phyloP scores from a whole-genome alignment of 371 early-diverging fungal species.

The Mortierella sp. region DNA sequence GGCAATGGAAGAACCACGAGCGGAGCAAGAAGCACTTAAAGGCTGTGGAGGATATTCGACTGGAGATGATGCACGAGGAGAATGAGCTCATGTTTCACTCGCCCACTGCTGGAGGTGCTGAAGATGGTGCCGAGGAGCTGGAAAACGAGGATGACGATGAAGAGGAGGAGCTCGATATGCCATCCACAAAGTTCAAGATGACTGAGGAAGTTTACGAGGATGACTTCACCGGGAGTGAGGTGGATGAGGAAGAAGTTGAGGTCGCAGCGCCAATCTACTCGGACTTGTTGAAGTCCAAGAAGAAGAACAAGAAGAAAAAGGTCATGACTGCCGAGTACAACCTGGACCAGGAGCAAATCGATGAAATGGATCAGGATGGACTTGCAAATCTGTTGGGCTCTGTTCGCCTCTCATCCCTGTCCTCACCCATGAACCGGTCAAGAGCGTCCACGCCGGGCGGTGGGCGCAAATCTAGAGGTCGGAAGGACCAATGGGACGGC shows the following conservation, averaged over 20 bases:
- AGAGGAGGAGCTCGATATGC: slow-evolving; percentile 36
- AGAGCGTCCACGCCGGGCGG: slow-evolving; percentile 39
- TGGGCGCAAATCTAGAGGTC: slow-evolving; percentile 21
- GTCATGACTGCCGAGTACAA: slow-evolving; percentile 47
- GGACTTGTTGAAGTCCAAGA: slow-evolving; percentile 51
- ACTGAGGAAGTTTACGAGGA: slow-evolving; percentile 35
- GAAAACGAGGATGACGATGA: slow-evolving; percentile 54
- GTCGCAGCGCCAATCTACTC: slow-evolving; percentile 32
- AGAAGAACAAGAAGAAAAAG: slow-evolving; percentile 62
- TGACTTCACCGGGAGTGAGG: slow-evolving; percentile 16
- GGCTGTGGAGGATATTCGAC: slow-evolving; percentile 71
- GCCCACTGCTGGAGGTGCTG: neutral
- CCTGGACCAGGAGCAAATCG: slow-evolving; percentile 45
- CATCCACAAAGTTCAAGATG: slow-evolving; percentile 19
- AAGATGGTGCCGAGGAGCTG: slow-evolving; percentile 15
- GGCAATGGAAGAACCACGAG: slow-evolving; percentile 85
- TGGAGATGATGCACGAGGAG: slow-evolving; percentile 72
- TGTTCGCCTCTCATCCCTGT: slow-evolving; percentile 34
- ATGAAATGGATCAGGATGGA: slow-evolving; percentile 56
- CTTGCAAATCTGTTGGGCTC: slow-evolving; percentile 47
- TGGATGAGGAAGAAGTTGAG: slow-evolving; percentile 20
- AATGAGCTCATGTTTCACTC: slow-evolving; percentile 26
- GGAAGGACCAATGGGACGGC: slow-evolving; percentile 19
- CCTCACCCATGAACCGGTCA: slow-evolving; percentile 31
- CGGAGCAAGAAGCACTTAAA: slow-evolving; percentile 83